Evolutionary conservation across 192 early-diverging fungal genomes (phyloP), one percentile per base, ranked within the genome.

Genomic region (Podila epigama): DNA sequence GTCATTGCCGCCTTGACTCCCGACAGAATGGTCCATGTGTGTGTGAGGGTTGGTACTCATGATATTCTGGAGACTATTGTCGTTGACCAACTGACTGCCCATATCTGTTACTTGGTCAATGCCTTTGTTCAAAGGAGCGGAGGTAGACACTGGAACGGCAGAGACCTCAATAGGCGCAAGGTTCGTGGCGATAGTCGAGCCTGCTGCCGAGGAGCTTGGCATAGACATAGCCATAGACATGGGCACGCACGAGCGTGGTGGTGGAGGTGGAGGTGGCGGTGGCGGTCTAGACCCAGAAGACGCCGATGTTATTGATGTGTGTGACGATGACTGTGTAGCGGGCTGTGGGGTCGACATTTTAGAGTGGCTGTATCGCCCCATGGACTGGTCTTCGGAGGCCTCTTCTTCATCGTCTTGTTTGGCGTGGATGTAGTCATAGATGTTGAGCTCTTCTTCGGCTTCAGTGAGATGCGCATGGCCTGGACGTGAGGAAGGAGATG

Each of bases 351-450:
- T 67, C 27, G 53, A 29, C 34, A 73, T n/a, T 9, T 31, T 16
- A 12, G 63, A 56, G 3, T 59, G 63, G 28, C 20, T 13, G 33
- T 39, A 4, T 61, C 51, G n/a, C 62, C 64, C 4, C 34, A 28
- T 60, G 50, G 15, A 32, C 34, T 12, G 39, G 36, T 63, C 50
- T n/a, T 65, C 63, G 52, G 63, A 27, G n/a, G n/a, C n/a, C 32
- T 75, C 65, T 18, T 58, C 65, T 16, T 77, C 73, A 32, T 65
- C 70, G 29, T 72, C 70, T 34, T 77, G 73, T 42, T 77, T 77
- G 56, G 66, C 66, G 44, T 77, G 61, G 61, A 77, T 77, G 25
- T 68, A 77, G 31, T 77, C 73, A 56, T 68, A 77, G 39, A 77
- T 77, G 50, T 77, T 63, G 39, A 77, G 52, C 36, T 77, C 73